These are phyloP conservation scores for Tarenaya hassleriana DNA, from an alignment of 345 rosid species.

Conservation along the genomic window DNA sequence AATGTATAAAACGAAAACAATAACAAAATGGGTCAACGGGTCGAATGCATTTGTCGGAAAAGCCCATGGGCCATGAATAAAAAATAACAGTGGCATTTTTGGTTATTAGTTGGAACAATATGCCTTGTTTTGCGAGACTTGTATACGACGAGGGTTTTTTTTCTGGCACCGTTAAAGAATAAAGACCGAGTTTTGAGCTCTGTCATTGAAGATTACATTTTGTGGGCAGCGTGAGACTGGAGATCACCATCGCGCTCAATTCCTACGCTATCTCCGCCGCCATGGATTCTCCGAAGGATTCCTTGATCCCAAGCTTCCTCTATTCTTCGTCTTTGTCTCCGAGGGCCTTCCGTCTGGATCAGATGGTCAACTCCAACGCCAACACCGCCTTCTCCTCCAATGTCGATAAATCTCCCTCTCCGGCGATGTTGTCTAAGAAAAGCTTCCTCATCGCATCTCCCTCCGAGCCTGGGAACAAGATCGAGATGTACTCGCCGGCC, in stretches of 20 bases:
- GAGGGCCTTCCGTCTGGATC: slow-evolving; percentile 30
- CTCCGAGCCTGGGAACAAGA: slow-evolving; percentile 40
- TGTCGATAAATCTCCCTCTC: slow-evolving; percentile 18
- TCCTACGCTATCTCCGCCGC: slow-evolving; percentile 18
- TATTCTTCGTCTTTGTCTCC: slow-evolving; percentile 42
- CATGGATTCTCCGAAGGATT: slow-evolving; percentile 51
- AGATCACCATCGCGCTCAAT: slow-evolving; percentile 13
- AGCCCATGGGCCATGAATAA: slow-evolving; percentile 29
- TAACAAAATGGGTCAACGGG: slow-evolving; percentile 21
- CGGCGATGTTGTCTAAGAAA: slow-evolving; percentile 18
- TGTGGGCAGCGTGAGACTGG: slow-evolving; percentile 32
- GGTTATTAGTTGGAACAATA: slow-evolving; percentile 12
- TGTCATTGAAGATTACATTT: slow-evolving; percentile 9
- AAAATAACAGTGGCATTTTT: slow-evolving; percentile 11
- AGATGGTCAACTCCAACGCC: slow-evolving; percentile 20
- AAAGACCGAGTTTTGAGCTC: slow-evolving; percentile 27
- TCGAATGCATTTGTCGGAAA: slow-evolving; percentile 17
- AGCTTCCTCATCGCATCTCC: slow-evolving; percentile 35
- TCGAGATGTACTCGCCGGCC: slow-evolving; percentile 59
- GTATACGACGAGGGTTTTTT: no score
- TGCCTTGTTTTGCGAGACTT: slow-evolving; percentile 13
- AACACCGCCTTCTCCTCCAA: slow-evolving; percentile 2
- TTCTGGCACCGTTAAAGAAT: slow-evolving; percentile 1
- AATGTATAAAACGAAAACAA: neutral
- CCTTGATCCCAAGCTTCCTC: slow-evolving; percentile 64